Percentiles rank a stretch among this genome's conserved stretches.
These are phyloP conservation scores for Amoebophrya sp. DNA, from an alignment of 169 alveolate species.

Conservation along the genomic window DNA sequence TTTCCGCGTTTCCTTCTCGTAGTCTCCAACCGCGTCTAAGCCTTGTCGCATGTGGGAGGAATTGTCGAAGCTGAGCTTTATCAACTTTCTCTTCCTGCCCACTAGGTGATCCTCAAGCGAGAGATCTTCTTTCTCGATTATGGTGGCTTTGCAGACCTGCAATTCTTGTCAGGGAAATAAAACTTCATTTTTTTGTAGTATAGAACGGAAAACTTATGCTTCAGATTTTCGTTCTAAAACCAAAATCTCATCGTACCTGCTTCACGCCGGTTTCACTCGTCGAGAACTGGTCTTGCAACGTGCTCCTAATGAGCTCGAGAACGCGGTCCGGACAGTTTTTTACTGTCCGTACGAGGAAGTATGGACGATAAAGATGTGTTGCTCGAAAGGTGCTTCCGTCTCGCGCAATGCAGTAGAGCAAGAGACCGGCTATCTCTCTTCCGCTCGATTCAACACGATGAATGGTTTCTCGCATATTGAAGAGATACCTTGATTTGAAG, in stretches of 20 bases:
- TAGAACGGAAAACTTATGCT: no score
- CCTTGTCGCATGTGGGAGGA: background rate
- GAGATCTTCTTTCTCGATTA: background rate
- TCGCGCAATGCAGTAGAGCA: background rate
- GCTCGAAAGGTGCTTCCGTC: background rate
- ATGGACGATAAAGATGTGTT: background rate
- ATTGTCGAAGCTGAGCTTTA: background rate
- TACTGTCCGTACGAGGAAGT: background rate
- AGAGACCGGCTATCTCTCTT: background rate
- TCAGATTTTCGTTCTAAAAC: no score
- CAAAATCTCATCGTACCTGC: no score
- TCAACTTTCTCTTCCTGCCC: background rate
- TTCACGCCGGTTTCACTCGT: background rate
- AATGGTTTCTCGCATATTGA: background rate
- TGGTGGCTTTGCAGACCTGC: background rate
- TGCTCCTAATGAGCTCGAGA: background rate
- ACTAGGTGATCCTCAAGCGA: background rate
- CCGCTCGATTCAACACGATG: background rate
- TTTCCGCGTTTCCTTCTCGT: background rate
- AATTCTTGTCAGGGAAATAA: no score
- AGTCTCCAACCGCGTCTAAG: background rate
- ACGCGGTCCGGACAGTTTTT: background rate
- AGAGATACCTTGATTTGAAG: no score
- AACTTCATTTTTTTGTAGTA: no score
- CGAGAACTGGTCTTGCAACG: background rate